These are phyloP conservation scores for Botrytis galanthina DNA, from an alignment of 2,329 filamentous ascomycete species.

Conservation along the genomic window DNA sequence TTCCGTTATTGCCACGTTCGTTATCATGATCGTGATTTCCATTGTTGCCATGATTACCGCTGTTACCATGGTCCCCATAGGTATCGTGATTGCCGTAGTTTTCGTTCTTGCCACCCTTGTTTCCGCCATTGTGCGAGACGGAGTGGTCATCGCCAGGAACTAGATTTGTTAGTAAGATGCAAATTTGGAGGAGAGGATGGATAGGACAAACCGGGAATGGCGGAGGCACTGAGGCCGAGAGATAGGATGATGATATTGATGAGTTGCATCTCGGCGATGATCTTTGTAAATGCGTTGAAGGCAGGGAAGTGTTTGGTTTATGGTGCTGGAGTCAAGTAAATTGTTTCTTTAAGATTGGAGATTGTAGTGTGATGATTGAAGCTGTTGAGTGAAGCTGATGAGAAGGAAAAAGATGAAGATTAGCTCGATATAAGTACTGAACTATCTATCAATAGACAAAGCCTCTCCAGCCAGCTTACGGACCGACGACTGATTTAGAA, in stretches of 20 bases:
- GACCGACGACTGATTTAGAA: neutral
- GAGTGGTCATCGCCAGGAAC: neutral
- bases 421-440: neutral
- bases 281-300: neutral
- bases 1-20: neutral
- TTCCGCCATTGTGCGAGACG: neutral
- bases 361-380: neutral
- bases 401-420: neutral
- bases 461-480: neutral
- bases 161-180: neutral
- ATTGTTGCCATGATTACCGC: neutral
- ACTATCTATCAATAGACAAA: neutral
- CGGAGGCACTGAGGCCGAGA: neutral
- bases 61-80: neutral
- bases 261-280: neutral
- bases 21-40: neutral
- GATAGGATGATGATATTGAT: slow-evolving; percentile 1
- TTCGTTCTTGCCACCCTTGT: neutral
- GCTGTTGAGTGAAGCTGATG: neutral
- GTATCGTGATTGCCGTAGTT: neutral
- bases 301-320: neutral
- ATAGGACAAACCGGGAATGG: neutral
- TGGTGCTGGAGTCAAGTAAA: neutral
- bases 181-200: neutral
- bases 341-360: neutral